These are phyloP conservation scores for Candida peoriensis DNA, from an alignment of 805 yeast genomes.

Conservation along the genomic window DNA sequence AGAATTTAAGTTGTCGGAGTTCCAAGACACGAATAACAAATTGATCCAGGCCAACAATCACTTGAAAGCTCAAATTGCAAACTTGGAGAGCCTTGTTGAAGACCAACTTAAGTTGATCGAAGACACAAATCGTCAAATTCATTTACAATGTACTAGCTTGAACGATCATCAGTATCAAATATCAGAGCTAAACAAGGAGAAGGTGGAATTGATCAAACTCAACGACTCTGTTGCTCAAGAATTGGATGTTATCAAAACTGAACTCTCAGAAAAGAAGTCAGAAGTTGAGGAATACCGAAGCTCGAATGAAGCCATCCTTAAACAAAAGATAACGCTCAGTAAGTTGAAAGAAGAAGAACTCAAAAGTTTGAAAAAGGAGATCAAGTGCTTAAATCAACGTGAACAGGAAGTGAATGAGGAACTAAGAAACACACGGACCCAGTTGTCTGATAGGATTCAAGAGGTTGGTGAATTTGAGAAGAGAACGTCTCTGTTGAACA, in stretches of 20 bases:
- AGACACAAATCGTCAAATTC: slow-evolving; percentile 1
- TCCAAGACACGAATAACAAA: no score
- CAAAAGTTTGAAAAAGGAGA: slow-evolving; percentile 5
- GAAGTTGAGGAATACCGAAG: no score
- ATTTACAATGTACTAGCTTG: slow-evolving; percentile 1
- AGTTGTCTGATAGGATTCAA: slow-evolving; percentile 10
- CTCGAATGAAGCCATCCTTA: no score
- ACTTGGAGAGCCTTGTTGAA: neutral
- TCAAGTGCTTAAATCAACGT: neutral
- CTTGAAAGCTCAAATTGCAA: neutral
- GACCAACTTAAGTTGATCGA: slow-evolving; percentile 5
- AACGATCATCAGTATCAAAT: slow-evolving; percentile 1
- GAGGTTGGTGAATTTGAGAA: slow-evolving; percentile 3
- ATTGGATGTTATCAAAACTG: slow-evolving; percentile 1
- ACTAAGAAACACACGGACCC: slow-evolving; percentile 7
- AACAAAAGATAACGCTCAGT: no score
- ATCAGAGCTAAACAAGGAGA: neutral
- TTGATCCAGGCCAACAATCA: no score
- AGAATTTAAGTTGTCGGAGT: no score
- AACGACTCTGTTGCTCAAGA: slow-evolving; percentile 1
- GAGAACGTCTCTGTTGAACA: slow-evolving; percentile 2
- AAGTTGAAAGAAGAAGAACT: slow-evolving; percentile 15
- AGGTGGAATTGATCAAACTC: neutral
- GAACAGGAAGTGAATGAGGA: neutral
- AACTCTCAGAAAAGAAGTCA: no score